Base-by-base conservation (phyloP, 2,329 filamentous ascomycete genomes). In the Alternaria angustiovoidea region DNA sequence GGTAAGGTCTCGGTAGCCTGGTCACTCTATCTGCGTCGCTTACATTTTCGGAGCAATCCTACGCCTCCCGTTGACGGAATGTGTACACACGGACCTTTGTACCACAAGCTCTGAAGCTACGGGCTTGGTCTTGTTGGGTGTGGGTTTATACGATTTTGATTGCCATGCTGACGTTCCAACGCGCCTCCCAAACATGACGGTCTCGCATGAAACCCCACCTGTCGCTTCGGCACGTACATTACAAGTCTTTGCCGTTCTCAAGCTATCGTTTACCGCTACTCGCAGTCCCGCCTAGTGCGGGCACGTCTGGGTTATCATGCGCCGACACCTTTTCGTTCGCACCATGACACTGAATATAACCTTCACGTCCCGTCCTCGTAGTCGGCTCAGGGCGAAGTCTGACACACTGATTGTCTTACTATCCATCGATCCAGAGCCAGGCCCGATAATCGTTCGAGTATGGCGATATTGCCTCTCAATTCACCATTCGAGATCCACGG, bases 11-110 rank as follows among this genome's bases (percentile, higher is more conserved):
- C 32, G 7, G 18, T 49, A 36, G 46, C 20, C 44, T 43, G 46
- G 24, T 46, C 32, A 53, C 39, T 24, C 11, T 24, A 54, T 44
- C 32, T 49, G 11, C 32, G 36, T 62, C 52, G 60, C 60, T 53
- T 62, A 22, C 46, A 34, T 34, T 24, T 34, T 54, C 47, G 47
- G 51, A 55, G 41, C 49, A 63, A 63, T 51, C 38, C 36, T 30
- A 38, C 44, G 24, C 55, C 44, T 43, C 41, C 26, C 47, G 18
- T 30, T 46, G 51, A 39, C 32, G 12, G 18, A 34, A 38, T 22
- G 41, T 30, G 30, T 24, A 12, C 20, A 46, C 51, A 59, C 34
- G 34, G 56, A 11, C 42, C 6, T 47, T 5, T 3, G 12, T 38
- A 24, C n/a, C 48, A 16, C 46, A 34, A 48, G 20, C 30, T 34